Base-by-base conservation (phyloP, 2,329 filamentous ascomycete species). In the Hypoxylon sp. region DNA sequence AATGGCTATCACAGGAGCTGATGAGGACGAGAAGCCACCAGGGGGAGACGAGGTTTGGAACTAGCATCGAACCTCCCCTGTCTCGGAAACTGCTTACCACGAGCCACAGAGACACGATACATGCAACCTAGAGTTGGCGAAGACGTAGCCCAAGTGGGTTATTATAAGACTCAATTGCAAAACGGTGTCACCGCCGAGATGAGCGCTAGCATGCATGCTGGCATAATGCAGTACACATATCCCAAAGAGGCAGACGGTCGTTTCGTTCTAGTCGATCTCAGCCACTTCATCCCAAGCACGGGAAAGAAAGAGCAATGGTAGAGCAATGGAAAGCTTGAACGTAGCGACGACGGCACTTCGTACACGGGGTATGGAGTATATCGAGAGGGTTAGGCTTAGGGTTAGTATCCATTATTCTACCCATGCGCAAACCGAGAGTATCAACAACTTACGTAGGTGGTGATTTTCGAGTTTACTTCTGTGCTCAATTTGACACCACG, bases 161-260 rank as follows among this genome's bases (percentile, higher is more conserved):
- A 85, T 67, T 88, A 83, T 71, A 80, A 79, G 58, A 84, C 84
- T 0, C 67, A 78, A 10, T 75, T 87, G 1, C 76, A 79, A 32
- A 84, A 81, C 48, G 83, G 81, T 1, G 79, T 87, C 0, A 75
- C 68, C 0, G 79, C 84, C 4, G 81, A 86, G 65, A 70, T 88
- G 50, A 78, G 79, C 30, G 84, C 81, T 4, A 78, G 80, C 5
- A 76, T 79, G 26, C 85, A 85, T 65, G 77, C 78, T 1, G 83
- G 82, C 0, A 80, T 87, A 4, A 79, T 86, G 66, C 79, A 79
- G 48, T 87, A 88, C 65, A 74, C 75, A 0, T 88, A 85, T 56
- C 79, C 81, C 0, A 39, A 72, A 4, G 67, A 70, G 5, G 53
- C 61, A 28, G 76, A 76, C 2, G 76, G 77, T 4, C 78, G 76